Evolutionary conservation across 768 basidiomycete genomes (phyloP), one percentile per base, ranked within the genome.

Genomic region (Dentipellis sp.): DNA sequence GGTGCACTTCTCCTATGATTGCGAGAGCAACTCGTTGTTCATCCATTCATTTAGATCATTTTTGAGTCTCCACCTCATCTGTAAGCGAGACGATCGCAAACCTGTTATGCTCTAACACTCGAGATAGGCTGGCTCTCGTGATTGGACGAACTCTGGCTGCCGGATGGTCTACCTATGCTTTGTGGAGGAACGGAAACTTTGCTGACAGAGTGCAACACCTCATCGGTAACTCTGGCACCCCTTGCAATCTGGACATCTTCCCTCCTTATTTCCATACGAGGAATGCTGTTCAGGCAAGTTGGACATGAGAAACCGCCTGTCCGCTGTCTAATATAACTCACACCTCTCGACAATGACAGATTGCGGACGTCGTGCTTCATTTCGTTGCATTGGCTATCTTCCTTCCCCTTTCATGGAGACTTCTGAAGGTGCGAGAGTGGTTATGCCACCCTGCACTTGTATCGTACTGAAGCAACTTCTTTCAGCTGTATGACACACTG

Each of bases 61-160:
- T 71, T 72, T 38, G 76, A 79, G 56, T 82, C 80, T 1, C 74
- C 80, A 2, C 78, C 82, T 16, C 81, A 83, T 61, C 65, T 76
- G 80, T 81, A 59, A 54, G 75, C 63, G 14, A 34, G 29, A 29
- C 29, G 29, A 10, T 10, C 10, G 14, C 2, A 1, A 17, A 45
- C 23, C 10, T 40, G 17, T 11, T 38, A 55, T 23, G 51, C 14
- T 37, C 50, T 48, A 6, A 22, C 34, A 23, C 8, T 48, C 11
- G 55, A 12, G 21, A 48, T 39, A 81, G 80, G 4, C 63, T 81
- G 22, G 76, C 81, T 0, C 77, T 76, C 3, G 62, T 80, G 5
- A 70, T 72, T 49, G 75, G 78, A 12, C 80, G 81, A 8, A 19
- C 71, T 1, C 59, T 80, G 11, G 60, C 76, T 1, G 74, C 79